Conservation (phyloP, 2,329 filamentous ascomycete genomes). For the Monilinia fructicola region DNA sequence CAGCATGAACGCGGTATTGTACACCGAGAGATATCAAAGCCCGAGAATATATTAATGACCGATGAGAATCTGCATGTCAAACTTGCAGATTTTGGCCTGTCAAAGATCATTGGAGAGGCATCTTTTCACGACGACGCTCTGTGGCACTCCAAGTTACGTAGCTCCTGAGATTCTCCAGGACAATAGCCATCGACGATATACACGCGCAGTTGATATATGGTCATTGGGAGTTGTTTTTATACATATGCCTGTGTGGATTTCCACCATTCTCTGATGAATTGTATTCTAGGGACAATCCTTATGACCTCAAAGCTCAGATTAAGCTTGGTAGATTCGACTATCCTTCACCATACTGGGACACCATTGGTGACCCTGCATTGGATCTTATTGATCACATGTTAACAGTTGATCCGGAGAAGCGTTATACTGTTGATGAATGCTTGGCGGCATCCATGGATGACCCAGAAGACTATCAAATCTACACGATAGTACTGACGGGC, state of each 20-base stretch:
- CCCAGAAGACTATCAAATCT: conserved; percentile 59
- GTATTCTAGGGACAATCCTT: conserved; percentile 77
- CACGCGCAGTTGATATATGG: conserved; percentile 94
- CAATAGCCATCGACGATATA: conserved; percentile 80
- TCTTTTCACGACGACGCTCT: conserved; percentile 97
- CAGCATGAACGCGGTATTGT: conserved; percentile 97
- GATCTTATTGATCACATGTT: conserved; percentile 96
- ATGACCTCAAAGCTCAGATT: conserved; percentile 84
- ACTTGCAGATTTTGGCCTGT: conserved; percentile 91
- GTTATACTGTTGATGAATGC: conserved; percentile 88
- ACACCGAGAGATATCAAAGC: conserved; percentile 82
- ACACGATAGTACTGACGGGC: conserved; percentile 85
- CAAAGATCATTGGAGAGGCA: conserved; percentile 97
- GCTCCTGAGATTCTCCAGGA: conserved; percentile 92
- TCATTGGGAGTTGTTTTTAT: conserved; percentile 93
- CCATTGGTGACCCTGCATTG: conserved; percentile 78
- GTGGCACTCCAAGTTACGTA: conserved; percentile 96
- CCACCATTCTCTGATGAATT: conserved; percentile 97
- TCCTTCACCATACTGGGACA: conserved; percentile 94
- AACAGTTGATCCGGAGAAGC: conserved; percentile 77
- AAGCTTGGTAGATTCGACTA: conserved; percentile 88
- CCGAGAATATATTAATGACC: conserved; percentile 67
- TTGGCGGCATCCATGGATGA: conserved; percentile 87
- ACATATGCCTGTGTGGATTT: conserved; percentile 95
- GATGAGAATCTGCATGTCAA: conserved; percentile 87